These are phyloP conservation scores for Dissophora globulifera DNA, from an alignment of 192 early-diverging fungal species.

Conservation along the genomic window DNA sequence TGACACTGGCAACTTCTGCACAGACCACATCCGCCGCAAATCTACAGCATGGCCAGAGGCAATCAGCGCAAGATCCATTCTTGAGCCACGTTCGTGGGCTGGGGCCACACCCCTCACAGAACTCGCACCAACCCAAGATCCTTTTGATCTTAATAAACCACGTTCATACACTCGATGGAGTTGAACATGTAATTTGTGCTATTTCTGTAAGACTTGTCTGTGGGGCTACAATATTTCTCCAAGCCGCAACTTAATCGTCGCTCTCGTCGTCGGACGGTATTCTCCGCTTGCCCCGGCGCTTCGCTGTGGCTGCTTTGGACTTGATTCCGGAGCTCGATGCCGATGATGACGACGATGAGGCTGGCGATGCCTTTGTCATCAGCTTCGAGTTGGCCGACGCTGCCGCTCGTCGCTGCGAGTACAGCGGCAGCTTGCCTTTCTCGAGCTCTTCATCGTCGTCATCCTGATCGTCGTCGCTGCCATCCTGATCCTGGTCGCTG, in stretches of 20 bases:
- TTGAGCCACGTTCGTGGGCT: too few relatives aligned
- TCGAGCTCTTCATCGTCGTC: constrained; percentile 12
- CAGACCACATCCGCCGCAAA: too few relatives aligned
- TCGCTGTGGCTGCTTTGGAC: constrained; percentile 14
- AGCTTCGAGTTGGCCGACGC: constrained; percentile 36
- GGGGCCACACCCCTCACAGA: too few relatives aligned
- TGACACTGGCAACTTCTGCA: too few relatives aligned
- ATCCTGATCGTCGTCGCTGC: constrained; percentile 7
- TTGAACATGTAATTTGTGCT: too few relatives aligned
- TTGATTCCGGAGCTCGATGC: neutral
- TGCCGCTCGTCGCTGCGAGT: constrained; percentile 26
- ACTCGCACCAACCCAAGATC: too few relatives aligned
- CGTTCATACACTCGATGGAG: too few relatives aligned
- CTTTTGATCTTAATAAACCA: too few relatives aligned
- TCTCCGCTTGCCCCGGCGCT: constrained; percentile 12
- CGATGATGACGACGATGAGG: neutral
- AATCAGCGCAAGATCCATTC: too few relatives aligned
- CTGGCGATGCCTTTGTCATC: constrained; percentile 19
- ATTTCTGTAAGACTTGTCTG: too few relatives aligned
- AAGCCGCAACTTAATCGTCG: constrained; percentile 5
- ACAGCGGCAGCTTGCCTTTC: constrained; percentile 22
- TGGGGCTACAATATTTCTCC: constrained; percentile 1
- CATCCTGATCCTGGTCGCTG: constrained; percentile 9
- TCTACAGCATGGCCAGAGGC: too few relatives aligned
- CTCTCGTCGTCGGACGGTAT: constrained; percentile 14